Percentiles rank a stretch among this genome's conserved stretches.
Conservation (phyloP, 305 asterid genomes). For the Euphrasia arctica region DNA sequence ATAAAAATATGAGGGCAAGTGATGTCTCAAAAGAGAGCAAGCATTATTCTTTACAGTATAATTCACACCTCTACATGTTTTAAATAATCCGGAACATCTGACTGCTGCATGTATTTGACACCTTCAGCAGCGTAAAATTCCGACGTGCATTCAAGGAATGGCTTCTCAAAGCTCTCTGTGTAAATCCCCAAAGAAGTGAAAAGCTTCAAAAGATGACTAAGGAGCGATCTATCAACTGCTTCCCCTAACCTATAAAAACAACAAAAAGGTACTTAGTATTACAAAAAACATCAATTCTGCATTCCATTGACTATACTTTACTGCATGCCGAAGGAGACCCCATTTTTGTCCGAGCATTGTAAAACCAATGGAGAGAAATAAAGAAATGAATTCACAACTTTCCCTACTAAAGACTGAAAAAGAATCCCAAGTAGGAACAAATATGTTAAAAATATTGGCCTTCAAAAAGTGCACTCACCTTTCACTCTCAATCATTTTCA, state of each 20-base stretch:
- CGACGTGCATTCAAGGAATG: constrained; percentile 87
- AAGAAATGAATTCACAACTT: no score
- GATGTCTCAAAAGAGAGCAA: not conserved
- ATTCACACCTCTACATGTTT: constrained; percentile 85
- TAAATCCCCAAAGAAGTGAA: constrained; percentile 96
- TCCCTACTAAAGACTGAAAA: no score
- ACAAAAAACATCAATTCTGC: constrained; percentile 18
- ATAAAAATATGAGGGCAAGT: not conserved
- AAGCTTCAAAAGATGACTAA: constrained; percentile 96
- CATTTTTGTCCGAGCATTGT: no score
- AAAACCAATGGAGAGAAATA: no score
- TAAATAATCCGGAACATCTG: constrained; percentile 90
- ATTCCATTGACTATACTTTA: not conserved
- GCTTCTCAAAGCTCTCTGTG: constrained; percentile 92
- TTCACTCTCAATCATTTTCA: constrained; percentile 91
- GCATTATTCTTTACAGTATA: constrained; percentile 1
- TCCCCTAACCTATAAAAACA: constrained; percentile 59
- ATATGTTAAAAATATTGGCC: not conserved
- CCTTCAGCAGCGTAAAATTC: constrained; percentile 99
- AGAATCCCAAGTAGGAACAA: no score
- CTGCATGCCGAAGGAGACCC: no score
- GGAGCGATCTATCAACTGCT: constrained; percentile 93
- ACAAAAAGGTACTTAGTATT: constrained; percentile 12
- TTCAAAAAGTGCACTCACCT: constrained; percentile 45
- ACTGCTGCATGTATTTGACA: constrained; percentile 88